Base-by-base conservation (phyloP, 2,329 filamentous ascomycete species). In the Parastagonospora avenae region DNA sequence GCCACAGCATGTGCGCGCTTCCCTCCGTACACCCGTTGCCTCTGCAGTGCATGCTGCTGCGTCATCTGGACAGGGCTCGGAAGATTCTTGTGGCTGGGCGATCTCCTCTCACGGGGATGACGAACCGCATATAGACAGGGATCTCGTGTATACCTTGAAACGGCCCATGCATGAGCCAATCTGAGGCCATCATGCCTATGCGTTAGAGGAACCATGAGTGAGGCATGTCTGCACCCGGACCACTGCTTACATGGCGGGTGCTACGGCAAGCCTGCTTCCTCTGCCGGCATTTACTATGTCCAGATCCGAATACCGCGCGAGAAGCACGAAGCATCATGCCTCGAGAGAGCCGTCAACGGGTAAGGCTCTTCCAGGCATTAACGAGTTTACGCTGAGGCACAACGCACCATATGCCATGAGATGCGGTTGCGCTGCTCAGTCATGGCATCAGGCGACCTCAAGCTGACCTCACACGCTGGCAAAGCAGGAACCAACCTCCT, bases 111-210 rank as follows among this genome's bases (percentile, higher is more conserved):
- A 54, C 54, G 61, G 62, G 67, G 62, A 68, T 64, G 60, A 52
- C 64, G 59, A 71, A 67, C 62, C 69, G 71, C 68, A 66, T 74
- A 74, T 75, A 70, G 67, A n/a, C 66, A 45, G 48, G 71, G 67
- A 48, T 50, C 37, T 50, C 50, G 56, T 64, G 64, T 70, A 69
- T 62, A 61, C 64, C 66, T 70, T 73, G 68, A 75, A 74, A 74
- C 72, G 65, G 68, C 67, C 67, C 67, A 60, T 63, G 72, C 70
- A 71, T 71, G 69, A 71, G 71, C 67, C 68, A 68, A 66, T 70
- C 68, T 71, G 66, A 69, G 59, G 63, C 66, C 62, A 59, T 55
- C 64, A 67, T 68, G 66, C 68, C 62, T 63, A 71, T 73, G 71
- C 69, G 66, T 71, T 68, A 67, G 54, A 64, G 19, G 64, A 67